phyloP scores from a whole-genome alignment of 2,329 filamentous ascomycete genomes.

The Fusarium sarcochroum region DNA sequence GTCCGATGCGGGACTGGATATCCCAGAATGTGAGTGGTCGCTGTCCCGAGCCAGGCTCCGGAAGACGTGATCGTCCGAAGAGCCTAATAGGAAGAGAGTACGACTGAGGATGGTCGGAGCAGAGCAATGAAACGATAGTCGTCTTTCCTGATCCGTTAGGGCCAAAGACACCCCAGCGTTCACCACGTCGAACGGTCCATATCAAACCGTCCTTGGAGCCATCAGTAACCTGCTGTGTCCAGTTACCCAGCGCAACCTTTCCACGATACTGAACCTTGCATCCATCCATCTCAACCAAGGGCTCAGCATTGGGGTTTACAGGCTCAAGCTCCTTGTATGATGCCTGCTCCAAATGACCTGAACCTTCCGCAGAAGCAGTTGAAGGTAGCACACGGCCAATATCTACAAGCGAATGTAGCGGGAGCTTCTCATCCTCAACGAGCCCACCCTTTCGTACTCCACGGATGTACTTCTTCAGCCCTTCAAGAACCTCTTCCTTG shows the following conservation, averaged over 20 bases:
- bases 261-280: constrained; percentile 85
- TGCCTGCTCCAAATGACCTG: constrained; percentile 13
- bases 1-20: constrained; percentile 88
- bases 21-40: constrained; percentile 92
- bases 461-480: constrained; percentile 63
- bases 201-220: constrained; percentile 74
- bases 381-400: constrained; percentile 62
- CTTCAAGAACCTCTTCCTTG: constrained; percentile 72
- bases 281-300: constrained; percentile 88
- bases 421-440: constrained; percentile 63
- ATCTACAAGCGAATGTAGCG: constrained; percentile 63
- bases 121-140: constrained; percentile 90
- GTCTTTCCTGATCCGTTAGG: constrained; percentile 97
- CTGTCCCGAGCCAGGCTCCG: constrained; percentile 74
- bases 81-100: constrained; percentile 90
- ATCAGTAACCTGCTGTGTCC: constrained; percentile 71
- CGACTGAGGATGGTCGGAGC: constrained; percentile 94
- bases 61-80: constrained; percentile 86
- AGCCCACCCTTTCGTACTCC: constrained; percentile 61
- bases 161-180: constrained; percentile 93
- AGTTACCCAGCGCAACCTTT: constrained; percentile 85
- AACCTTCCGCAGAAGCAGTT: constrained; percentile 33
- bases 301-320: constrained; percentile 65
- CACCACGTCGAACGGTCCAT: constrained; percentile 86
- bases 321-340: constrained; percentile 41